Conservation (phyloP, 2,329 filamentous ascomycete genomes). For the Arthrobotrys sinensis region DNA sequence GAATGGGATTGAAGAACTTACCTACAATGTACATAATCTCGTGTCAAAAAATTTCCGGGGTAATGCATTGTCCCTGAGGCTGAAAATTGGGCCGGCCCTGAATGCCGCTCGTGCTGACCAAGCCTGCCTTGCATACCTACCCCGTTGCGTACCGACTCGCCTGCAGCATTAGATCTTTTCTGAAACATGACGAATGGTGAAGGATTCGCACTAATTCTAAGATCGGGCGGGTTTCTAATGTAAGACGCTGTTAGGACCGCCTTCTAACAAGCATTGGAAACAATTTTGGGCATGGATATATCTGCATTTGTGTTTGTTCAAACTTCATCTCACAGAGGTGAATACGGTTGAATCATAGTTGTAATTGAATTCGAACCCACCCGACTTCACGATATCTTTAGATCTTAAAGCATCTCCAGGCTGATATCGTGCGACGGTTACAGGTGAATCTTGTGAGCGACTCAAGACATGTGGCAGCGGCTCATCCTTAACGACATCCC, state of each 20-base stretch:
- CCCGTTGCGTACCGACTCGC: not conserved
- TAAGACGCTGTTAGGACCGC: not conserved
- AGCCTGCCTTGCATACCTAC: conserved; percentile 9
- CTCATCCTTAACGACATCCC: conserved; percentile 22
- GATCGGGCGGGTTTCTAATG: not conserved
- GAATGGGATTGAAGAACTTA: not conserved
- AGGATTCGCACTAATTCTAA: conserved; percentile 2
- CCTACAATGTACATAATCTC: not conserved
- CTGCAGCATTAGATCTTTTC: not conserved
- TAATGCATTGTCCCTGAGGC: conserved; percentile 33
- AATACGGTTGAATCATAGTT: too few relatives aligned
- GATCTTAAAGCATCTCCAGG: too few relatives aligned
- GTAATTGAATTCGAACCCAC: too few relatives aligned
- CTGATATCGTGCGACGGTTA: not conserved
- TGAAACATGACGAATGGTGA: conserved; percentile 11
- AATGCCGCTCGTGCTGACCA: not conserved
- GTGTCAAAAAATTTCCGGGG: conserved; percentile 17
- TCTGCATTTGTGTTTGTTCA: too few relatives aligned
- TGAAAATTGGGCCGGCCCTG: conserved; percentile 20
- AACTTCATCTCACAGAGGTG: too few relatives aligned
- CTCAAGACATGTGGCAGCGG: not conserved
- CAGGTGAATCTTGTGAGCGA: not conserved
- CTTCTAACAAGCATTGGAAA: conserved; percentile 2
- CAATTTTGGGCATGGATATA: not conserved
- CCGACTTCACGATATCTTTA: too few relatives aligned